A percentile compares a stretch with the other conserved stretches of the same genome.
Evolutionary conservation across 164 flowering plant species (phyloP).

Genomic region (Brasenia schreberi): DNA sequence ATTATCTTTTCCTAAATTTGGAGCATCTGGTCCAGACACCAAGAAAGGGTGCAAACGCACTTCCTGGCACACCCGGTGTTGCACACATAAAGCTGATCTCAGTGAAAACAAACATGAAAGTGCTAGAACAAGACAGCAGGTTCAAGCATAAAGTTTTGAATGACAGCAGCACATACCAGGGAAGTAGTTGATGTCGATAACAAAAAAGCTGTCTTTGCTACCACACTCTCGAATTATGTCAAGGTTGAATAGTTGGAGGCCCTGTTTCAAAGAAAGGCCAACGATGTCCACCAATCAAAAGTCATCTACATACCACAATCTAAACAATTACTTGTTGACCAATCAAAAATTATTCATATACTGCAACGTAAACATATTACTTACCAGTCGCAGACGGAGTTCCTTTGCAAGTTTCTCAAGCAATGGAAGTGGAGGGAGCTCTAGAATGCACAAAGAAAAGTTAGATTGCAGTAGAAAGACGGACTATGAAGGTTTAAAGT

Average conservation of each 20-base stretch:
- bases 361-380: not conserved
- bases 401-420: conserved; percentile 80
- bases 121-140: too few relatives aligned
- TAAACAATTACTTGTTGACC: not conserved
- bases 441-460: conserved; percentile 24
- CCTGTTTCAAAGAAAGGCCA: conserved; percentile 25
- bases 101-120: too few relatives aligned
- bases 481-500: too few relatives aligned
- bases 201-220: conserved; percentile 53
- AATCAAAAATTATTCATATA: not conserved
- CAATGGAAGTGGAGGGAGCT: conserved; percentile 87
- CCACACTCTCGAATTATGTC: conserved; percentile 88
- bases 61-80: too few relatives aligned
- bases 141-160: too few relatives aligned
- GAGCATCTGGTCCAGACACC: too few relatives aligned
- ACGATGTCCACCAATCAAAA: not conserved
- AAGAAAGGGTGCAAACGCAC: too few relatives aligned
- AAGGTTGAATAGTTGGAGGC: conserved; percentile 74
- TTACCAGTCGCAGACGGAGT: conserved; percentile 77
- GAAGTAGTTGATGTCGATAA: conserved; percentile 92
- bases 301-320: not conserved
- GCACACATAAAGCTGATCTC: too few relatives aligned
- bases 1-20: too few relatives aligned
- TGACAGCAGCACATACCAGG: conserved; percentile 41
- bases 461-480: not conserved